phyloP scores from a whole-genome alignment of 2,329 filamentous ascomycete genomes.

The Neurospora sp. region DNA sequence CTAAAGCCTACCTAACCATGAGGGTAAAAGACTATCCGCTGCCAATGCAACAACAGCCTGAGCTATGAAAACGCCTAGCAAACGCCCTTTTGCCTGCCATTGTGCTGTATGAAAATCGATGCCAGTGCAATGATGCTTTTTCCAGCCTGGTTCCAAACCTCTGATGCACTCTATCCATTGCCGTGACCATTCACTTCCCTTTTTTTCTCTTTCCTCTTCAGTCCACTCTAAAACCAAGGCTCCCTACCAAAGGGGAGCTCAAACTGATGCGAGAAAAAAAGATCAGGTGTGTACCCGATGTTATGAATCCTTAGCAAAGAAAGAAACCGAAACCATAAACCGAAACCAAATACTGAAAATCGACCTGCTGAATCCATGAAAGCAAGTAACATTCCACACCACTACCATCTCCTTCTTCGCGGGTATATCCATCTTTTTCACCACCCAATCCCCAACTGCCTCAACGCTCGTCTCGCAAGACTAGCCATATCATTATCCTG shows the following conservation, averaged over 20 bases:
- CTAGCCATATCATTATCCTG: not conserved
- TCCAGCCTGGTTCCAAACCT: not conserved
- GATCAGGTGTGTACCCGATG: not conserved
- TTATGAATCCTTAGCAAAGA: not conserved
- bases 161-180: not conserved
- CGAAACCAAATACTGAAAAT: not conserved
- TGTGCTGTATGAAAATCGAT: not conserved
- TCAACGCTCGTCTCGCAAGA: not conserved
- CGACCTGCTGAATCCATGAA: not conserved
- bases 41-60: not conserved
- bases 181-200: not conserved
- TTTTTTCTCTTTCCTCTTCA: too few relatives aligned
- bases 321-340: not conserved
- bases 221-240: not conserved
- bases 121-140: not conserved
- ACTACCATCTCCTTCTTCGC: not conserved
- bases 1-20: not conserved
- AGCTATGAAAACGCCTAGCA: not conserved
- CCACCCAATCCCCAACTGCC: not conserved
- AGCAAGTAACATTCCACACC: not conserved
- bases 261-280: not conserved
- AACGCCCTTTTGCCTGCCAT: not conserved
- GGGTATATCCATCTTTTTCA: not conserved
- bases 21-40: not conserved
- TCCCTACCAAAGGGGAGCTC: not conserved